phyloP scores from a whole-genome alignment of 2,329 filamentous ascomycete genomes.

The Ceratocystis alfenasii region DNA sequence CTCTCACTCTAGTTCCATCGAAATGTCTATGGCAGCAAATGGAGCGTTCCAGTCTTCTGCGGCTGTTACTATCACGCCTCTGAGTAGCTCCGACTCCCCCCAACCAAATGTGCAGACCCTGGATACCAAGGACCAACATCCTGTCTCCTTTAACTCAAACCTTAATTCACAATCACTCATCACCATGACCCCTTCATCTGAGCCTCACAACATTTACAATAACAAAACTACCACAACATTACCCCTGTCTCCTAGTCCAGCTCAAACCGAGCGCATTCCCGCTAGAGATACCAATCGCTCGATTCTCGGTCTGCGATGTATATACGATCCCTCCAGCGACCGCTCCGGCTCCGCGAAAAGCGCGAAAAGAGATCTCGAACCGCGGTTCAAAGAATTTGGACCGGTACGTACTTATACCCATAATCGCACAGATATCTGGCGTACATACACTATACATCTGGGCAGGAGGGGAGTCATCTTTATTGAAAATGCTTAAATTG shows the following conservation, averaged over 20 bases:
- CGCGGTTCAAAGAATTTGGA: slow-evolving; percentile 52
- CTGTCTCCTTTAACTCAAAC: slow-evolving; percentile 27
- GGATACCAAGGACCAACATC: slow-evolving; percentile 9
- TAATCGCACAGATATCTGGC: slow-evolving; percentile 25
- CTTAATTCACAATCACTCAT: slow-evolving; percentile 24
- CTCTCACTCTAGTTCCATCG: slow-evolving; percentile 51
- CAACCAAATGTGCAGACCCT: neutral
- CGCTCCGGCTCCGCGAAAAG: slow-evolving; percentile 35
- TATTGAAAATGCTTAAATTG: slow-evolving; percentile 26
- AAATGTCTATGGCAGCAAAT: slow-evolving; percentile 10
- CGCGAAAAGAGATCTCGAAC: slow-evolving; percentile 46
- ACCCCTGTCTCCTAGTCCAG: slow-evolving; percentile 21
- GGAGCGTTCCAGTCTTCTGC: slow-evolving; percentile 28
- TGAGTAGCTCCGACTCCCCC: slow-evolving; percentile 43
- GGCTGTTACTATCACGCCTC: slow-evolving; percentile 38
- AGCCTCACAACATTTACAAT: slow-evolving; percentile 26
- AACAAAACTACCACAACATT: slow-evolving; percentile 22
- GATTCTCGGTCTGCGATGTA: slow-evolving; percentile 46
- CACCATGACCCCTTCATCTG: slow-evolving; percentile 14
- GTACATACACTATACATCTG: slow-evolving; percentile 21
- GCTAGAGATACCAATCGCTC: slow-evolving; percentile 45
- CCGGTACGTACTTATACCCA: slow-evolving; percentile 48
- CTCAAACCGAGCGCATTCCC: slow-evolving; percentile 35
- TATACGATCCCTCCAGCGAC: slow-evolving; percentile 49
- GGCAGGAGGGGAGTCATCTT: slow-evolving; percentile 47